A percentile compares a stretch with the other conserved stretches of the same genome.
Conservation (phyloP, 345 rosid genomes). For the Tarenaya hassleriana region DNA sequence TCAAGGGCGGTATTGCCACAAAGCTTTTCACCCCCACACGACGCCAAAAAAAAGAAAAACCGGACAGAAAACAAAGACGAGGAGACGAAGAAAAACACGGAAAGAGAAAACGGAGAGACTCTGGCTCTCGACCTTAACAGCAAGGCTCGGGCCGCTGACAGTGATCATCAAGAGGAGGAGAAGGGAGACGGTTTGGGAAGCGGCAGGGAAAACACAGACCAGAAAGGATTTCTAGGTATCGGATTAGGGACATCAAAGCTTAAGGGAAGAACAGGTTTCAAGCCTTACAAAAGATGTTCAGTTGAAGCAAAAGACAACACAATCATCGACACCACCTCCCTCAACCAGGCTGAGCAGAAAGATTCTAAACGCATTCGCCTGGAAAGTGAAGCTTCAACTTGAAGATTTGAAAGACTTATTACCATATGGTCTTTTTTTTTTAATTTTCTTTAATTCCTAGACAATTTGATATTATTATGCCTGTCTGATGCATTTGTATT, state of each 20-base stretch:
- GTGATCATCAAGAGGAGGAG: constrained; percentile 34
- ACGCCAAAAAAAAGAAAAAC: constrained; percentile 17
- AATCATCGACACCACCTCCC: constrained; percentile 21
- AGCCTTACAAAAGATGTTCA: constrained; percentile 88
- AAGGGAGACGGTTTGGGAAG: too few relatives aligned
- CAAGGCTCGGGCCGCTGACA: constrained; percentile 23
- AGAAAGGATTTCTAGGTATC: constrained; percentile 39
- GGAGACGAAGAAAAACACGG: too few relatives aligned
- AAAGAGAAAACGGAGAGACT: constrained; percentile 32
- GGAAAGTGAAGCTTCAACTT: constrained; percentile 59
- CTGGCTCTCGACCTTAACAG: constrained; percentile 46
- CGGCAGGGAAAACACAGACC: too few relatives aligned
- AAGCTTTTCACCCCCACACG: constrained; percentile 66
- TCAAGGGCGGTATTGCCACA: constrained; percentile 77
- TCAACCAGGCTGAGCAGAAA: constrained; percentile 55
- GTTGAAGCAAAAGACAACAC: constrained; percentile 67
- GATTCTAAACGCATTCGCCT: constrained; percentile 76
- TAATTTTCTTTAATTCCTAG: background rate
- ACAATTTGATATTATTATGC: constrained; percentile 15
- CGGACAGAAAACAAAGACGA: constrained; percentile 31
- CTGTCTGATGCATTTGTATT: constrained; percentile 30
- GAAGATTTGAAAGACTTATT: constrained; percentile 18
- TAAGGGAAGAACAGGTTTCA: constrained; percentile 71
- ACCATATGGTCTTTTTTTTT: background rate
- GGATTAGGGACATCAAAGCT: constrained; percentile 53